These are phyloP conservation scores for Cyclotella cryptica DNA, from an alignment of 108 stramenopile genomes.

Conservation along the genomic window DNA sequence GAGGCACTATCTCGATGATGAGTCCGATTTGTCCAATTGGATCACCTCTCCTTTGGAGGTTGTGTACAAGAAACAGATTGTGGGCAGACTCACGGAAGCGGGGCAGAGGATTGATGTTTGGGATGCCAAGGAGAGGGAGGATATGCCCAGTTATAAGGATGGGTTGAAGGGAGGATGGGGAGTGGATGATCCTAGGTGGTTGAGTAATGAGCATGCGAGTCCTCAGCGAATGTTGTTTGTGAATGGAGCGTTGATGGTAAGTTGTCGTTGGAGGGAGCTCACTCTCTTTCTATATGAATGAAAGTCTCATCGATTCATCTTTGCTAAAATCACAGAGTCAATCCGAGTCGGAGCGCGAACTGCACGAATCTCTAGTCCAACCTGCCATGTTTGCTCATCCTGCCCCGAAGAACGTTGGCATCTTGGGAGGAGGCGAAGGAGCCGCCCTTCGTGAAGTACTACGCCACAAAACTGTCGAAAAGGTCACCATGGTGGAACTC, in stretches of 20 bases:
- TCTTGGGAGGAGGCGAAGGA: constrained; percentile 92
- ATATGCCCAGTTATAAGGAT: constrained; percentile 74
- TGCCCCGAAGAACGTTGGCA: constrained; percentile 81
- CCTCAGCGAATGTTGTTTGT: constrained; percentile 74
- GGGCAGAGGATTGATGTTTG: constrained; percentile 85
- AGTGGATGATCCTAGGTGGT: constrained; percentile 81
- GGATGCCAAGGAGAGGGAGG: constrained; percentile 74
- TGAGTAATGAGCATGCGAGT: constrained; percentile 61
- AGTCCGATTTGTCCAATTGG: constrained; percentile 59
- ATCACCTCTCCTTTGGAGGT: constrained; percentile 66
- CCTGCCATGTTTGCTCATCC: constrained; percentile 92
- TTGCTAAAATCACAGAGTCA: constrained; percentile 48
- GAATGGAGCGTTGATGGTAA: constrained; percentile 70
- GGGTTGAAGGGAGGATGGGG: constrained; percentile 64
- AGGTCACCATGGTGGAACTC: constrained; percentile 86
- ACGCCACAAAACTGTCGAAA: constrained; percentile 87
- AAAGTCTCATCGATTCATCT: neutral
- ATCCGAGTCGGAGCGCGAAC: constrained; percentile 65
- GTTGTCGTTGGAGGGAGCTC: neutral
- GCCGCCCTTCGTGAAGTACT: constrained; percentile 90
- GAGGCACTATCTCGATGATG: constrained; percentile 55
- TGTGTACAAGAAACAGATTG: constrained; percentile 59
- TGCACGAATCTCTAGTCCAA: constrained; percentile 93
- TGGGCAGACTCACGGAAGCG: constrained; percentile 32
- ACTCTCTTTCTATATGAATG: neutral